Percentiles rank a stretch among this genome's conserved stretches.
Evolutionary conservation across 1,284 basidiomycete species (phyloP).

Genomic region (Apiotrichum sp.): DNA sequence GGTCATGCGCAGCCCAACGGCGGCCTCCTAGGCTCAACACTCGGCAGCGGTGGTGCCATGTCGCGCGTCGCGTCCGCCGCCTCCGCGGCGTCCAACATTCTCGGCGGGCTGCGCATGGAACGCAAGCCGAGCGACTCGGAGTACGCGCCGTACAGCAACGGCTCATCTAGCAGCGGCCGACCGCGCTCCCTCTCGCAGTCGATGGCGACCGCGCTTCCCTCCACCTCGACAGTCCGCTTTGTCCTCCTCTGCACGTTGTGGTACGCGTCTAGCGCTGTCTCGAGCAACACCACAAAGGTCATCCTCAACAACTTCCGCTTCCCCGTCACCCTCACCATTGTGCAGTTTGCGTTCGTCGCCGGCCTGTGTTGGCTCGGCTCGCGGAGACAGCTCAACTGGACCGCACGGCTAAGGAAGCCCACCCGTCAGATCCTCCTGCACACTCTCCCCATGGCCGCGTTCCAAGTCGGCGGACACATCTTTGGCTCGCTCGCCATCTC

Average conservation of each 20-base stretch:
- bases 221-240: slow-evolving; percentile 37
- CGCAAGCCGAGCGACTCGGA: slow-evolving; percentile 10
- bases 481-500: slow-evolving; percentile 95
- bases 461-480: slow-evolving; percentile 90
- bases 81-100: slow-evolving; percentile 1
- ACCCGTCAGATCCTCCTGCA: slow-evolving; percentile 65
- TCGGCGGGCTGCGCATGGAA: slow-evolving; percentile 3
- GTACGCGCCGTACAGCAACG: background rate
- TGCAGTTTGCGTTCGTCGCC: slow-evolving; percentile 94
- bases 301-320: slow-evolving; percentile 47
- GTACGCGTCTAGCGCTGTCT: slow-evolving; percentile 48
- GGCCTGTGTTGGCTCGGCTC: slow-evolving; percentile 73
- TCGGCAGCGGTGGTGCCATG: background rate
- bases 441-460: slow-evolving; percentile 87
- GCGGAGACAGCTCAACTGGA: slow-evolving; percentile 58
- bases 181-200: background rate
- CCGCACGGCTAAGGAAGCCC: slow-evolving; percentile 57
- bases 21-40: background rate
- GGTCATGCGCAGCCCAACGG: background rate
- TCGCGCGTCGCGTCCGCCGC: slow-evolving; percentile 1
- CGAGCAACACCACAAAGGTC: slow-evolving; percentile 48
- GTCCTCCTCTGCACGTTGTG: slow-evolving; percentile 46
- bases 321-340: slow-evolving; percentile 68
- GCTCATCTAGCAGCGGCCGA: too few species aligned
- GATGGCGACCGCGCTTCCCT: slow-evolving; percentile 19